Base-by-base conservation (phyloP, 2,329 filamentous ascomycete genomes). In the Calonectria multiphialidica region DNA sequence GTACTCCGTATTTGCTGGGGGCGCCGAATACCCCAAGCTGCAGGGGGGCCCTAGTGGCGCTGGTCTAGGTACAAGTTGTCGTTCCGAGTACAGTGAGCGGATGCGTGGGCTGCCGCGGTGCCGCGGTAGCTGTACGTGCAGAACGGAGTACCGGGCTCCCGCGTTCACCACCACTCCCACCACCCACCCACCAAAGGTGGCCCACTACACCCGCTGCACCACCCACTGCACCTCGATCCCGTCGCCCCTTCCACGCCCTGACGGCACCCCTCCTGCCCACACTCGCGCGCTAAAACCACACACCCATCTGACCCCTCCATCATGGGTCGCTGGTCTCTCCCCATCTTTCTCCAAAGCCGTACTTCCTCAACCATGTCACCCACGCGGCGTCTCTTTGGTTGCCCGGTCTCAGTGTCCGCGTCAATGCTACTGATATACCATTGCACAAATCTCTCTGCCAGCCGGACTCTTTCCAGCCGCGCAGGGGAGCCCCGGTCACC, bases 311-410 rank as follows among this genome's bases (percentile, higher is more conserved):
- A 64, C 66, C 67, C 65, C 62, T 70, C 68, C 62, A 66, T 35
- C 47, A 66, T 33, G 40, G 65, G 33, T 44, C 49, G 35, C 12
- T 15, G 44, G 40, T 9, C 50, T 74, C 74, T 76, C 73, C 73
- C 76, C 76, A 78, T 74, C 68, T 74, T 71, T 70, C 50, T 72
- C 76, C 76, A 77, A 77, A 76, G 49, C 57, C 67, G 67, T 61
- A 44, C 71, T 30, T 68, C 71, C 33, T 66, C 72, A 72, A 68
- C 71, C 73, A 66, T 68, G 72, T 70, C 71, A 68, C 68, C 75
- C 72, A 75, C 74, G 74, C 70, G 70, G 64, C 53, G 68, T 69
- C 55, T 44, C 40, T 40, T 66, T 68, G 73, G 65, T 61, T 59
- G 62, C 76, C 74, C 66, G 53, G 74, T 73, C 66, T 71, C 71